Evolutionary conservation across 108 stramenopile species (phyloP), one percentile per base, ranked within the genome.

Genomic region (Epithemia pelagica): DNA sequence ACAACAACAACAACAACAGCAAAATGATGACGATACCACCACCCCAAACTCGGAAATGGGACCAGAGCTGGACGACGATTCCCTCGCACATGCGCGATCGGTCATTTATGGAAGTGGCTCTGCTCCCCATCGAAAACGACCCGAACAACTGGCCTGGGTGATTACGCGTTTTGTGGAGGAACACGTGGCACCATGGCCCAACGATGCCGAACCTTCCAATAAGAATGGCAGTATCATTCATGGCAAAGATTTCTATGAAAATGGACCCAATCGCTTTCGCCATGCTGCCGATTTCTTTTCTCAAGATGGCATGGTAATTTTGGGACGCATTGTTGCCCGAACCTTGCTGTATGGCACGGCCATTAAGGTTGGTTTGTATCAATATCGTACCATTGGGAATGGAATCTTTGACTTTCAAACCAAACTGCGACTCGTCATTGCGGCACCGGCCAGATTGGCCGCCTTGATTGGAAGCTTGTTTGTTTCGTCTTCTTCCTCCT

Each of bases 101-200:
- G 30, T 79, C 30, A 77, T 85, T 72, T 67, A 75, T 7, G 84
- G 83, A 19, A 79, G 83, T 27, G 83, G 84, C 2, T 62, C 66
- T 3, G 78, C 80, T 23, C 84, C 84, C 7, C 84, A 85, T 73
- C 72, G 84, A 33, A 66, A 73, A 27, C 65, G 76, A 22, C 80
- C 84, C 8, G 80, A 85, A 74, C 75, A 77, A 30, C 81, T 85
- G 62, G 73, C 78, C 27, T 85, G 84, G 84, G 61, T 70, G 1
- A 32, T 85, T 65, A 79, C 78, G 19, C 74, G 84, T 3, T 85
- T 85, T 58, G 80, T 85, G 1, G 80, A 85, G 70, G 78, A 85
- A 65, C 76, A 77, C 33, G 53, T 84, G 2, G 74, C 78, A 52
- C 52, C 68, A 0, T 27, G 24, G 52, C 18, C 51, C 54, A 15